Evolutionary conservation across 2,329 filamentous ascomycete species (phyloP).

Genomic region (Exophiala dermatitidis): DNA sequence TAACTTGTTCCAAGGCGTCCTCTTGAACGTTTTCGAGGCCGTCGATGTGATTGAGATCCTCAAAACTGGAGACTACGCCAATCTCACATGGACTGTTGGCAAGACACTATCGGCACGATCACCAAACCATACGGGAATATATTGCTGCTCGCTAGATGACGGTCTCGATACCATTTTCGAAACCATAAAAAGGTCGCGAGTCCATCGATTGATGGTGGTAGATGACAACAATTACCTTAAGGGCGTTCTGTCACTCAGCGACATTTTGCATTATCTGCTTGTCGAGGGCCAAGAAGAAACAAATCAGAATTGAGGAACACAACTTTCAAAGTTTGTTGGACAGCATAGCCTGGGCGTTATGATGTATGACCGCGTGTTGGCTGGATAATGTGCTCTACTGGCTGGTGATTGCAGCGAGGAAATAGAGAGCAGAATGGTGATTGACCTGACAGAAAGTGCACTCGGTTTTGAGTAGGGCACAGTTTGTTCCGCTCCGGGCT

Average conservation of each 20-base stretch:
- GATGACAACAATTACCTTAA: constrained; percentile 81
- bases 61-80: constrained; percentile 87
- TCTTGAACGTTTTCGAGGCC: constrained; percentile 95
- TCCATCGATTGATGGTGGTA: constrained; percentile 87
- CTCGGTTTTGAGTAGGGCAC: too few species aligned
- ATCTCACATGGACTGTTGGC: constrained; percentile 75
- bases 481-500: too few species aligned
- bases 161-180: constrained; percentile 93
- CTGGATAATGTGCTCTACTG: neutral
- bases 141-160: constrained; percentile 88
- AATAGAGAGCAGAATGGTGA: neutral
- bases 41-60: constrained; percentile 96
- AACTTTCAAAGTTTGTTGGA: constrained; percentile 1
- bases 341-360: constrained; percentile 16
- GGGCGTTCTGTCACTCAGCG: constrained; percentile 86
- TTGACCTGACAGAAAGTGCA: too few species aligned
- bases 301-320: constrained; percentile 3
- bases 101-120: constrained; percentile 50
- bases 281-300: constrained; percentile 59
- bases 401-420: neutral
- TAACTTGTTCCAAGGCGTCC: constrained; percentile 43
- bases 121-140: constrained; percentile 87
- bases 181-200: constrained; percentile 87
- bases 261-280: constrained; percentile 92
- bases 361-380: neutral